Base-by-base conservation (phyloP, 495 filamentous ascomycete genomes). In the Aspergillus heteromorphus region DNA sequence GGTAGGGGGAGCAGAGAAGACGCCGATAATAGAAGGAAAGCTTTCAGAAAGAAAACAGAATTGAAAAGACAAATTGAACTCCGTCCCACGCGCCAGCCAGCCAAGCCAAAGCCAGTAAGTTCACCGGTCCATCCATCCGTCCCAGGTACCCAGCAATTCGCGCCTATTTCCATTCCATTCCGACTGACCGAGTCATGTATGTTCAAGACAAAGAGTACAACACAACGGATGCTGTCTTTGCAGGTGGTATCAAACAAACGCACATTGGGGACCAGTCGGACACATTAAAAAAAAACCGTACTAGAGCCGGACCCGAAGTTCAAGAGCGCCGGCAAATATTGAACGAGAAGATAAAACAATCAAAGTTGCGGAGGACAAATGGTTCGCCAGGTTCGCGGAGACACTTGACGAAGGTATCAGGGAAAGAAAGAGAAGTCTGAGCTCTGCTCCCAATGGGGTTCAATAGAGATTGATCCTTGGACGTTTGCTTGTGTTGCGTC, bases 11-110 rank as follows among this genome's bases (percentile, higher is more conserved):
- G 13, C 9, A 34, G 13, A 34, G 31, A 10, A 38, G 5, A 13
- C 34, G 11, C n/a, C 2, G 34, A 38, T 42, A 40, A 14, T 31
- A 43, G 19, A 23, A 10, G 30, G 40, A 16, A 14, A 34, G 16
- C 30, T 43, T 29, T 25, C 40, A 52, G 30, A 50, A 43, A 19
- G 51, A 54, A 49, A 13, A 53, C 21, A 55, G 56, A 55, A 23
- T 59, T 31, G 56, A 57, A 54, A 51, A 41, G 49, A 48, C 31
- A 25, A 42, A 21, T 41, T 53, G 55, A 50, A 59, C 58, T 49
- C 53, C 38, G 53, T 45, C 43, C 38, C 19, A 38, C n/a, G 34
- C n/a, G 34, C 43, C 53, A 50, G 21, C 43, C 53, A 56, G 52
- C 43, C 36, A 48, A 48, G 48, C 49, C 40, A 36, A n/a, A n/a